Evolutionary conservation across 257 asterid species (phyloP).

Genomic region (Avicennia marina): DNA sequence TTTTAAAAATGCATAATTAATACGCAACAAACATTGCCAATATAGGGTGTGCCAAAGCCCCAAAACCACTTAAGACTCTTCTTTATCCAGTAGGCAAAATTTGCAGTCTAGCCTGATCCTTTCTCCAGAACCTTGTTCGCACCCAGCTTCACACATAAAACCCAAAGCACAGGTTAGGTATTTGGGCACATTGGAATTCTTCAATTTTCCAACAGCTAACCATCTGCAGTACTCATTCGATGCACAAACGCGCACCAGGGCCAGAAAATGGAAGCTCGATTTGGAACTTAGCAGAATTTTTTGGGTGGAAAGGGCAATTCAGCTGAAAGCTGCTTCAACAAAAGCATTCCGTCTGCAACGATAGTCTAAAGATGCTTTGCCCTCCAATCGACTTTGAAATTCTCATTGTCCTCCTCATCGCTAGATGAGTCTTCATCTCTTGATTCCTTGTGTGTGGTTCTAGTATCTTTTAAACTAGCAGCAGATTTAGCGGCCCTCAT

Average conservation of each 20-base stretch:
- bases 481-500: conserved; percentile 57
- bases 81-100: too few relatives aligned
- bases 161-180: too few relatives aligned
- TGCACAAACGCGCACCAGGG: background rate
- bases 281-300: background rate
- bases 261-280: background rate
- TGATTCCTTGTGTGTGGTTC: conserved; percentile 28
- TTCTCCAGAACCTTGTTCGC: background rate
- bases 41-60: too few relatives aligned
- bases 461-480: conserved; percentile 28
- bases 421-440: conserved; percentile 49
- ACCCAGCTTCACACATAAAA: too few relatives aligned
- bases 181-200: too few relatives aligned
- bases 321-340: too few relatives aligned
- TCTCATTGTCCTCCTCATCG: conserved; percentile 55
- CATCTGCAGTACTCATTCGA: background rate
- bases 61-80: too few relatives aligned
- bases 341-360: too few relatives aligned
- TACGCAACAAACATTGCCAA: too few relatives aligned
- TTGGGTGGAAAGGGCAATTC: background rate
- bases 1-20: too few relatives aligned
- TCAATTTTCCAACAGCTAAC: background rate
- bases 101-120: too few relatives aligned
- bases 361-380: conserved; percentile 62
- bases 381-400: conserved; percentile 81